These are phyloP conservation scores for Clavulina sp. DNA, from an alignment of 768 basidiomycete species.

Conservation along the genomic window DNA sequence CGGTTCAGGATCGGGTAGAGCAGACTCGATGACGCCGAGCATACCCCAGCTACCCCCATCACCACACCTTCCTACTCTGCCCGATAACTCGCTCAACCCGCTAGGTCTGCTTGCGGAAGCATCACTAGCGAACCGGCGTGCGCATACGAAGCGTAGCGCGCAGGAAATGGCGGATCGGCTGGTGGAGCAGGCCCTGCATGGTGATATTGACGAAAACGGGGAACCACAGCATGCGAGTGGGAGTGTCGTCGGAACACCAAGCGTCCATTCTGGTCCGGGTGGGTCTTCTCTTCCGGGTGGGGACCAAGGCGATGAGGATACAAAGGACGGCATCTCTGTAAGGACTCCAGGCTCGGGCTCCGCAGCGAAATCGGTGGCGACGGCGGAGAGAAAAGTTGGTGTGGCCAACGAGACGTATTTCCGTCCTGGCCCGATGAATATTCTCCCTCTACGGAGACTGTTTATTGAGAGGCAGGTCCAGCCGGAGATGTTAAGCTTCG, in stretches of 20 bases:
- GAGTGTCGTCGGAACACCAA: too few species aligned
- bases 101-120: conserved; percentile 86
- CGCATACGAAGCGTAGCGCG: neutral
- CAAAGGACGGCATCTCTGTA: too few species aligned
- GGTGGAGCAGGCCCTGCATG: conserved; percentile 25
- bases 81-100: conserved; percentile 85
- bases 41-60: conserved; percentile 2
- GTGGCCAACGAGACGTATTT: conserved; percentile 82
- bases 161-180: neutral
- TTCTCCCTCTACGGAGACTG: conserved; percentile 61
- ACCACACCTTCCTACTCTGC: conserved; percentile 77
- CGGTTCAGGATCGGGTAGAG: neutral
- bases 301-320: too few species aligned
- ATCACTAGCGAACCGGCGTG: conserved; percentile 22
- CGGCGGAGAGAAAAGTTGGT: conserved; percentile 34
- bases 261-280: too few species aligned
- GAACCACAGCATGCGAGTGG: conserved; percentile 12
- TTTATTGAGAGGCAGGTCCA: conserved; percentile 81
- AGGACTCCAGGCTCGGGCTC: too few species aligned
- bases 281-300: too few species aligned
- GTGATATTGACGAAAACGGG: conserved; percentile 33
- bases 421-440: conserved; percentile 88
- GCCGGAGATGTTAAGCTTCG: conserved; percentile 85
- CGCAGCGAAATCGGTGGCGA: conserved; percentile 1
- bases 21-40: neutral